These are phyloP conservation scores for Wickerhamomyces strasburgensis DNA, from an alignment of 805 yeast genomes.

Conservation along the genomic window DNA sequence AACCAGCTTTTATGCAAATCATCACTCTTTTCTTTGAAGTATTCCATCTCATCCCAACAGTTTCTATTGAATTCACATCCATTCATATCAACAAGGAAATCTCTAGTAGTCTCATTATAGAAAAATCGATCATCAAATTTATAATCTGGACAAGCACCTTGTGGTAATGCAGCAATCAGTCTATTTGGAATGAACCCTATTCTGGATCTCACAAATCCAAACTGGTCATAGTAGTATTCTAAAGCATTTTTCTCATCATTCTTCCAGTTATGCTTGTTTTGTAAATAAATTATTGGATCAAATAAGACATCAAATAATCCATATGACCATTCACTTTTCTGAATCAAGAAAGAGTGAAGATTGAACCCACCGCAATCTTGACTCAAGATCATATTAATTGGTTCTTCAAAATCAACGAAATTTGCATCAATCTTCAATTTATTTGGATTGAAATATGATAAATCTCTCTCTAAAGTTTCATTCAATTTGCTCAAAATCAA, in stretches of 20 bases:
- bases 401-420: slow-evolving; percentile 26
- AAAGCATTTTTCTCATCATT: slow-evolving; percentile 36
- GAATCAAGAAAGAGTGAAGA: slow-evolving; percentile 34
- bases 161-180: slow-evolving; percentile 32
- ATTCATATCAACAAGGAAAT: slow-evolving; percentile 35
- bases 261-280: slow-evolving; percentile 36
- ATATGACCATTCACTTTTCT: slow-evolving; percentile 35
- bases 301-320: slow-evolving; percentile 34
- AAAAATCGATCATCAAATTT: slow-evolving; percentile 30
- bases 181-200: slow-evolving; percentile 36
- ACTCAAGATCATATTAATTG: slow-evolving; percentile 32
- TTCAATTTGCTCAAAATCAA: slow-evolving; percentile 28
- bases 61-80: slow-evolving; percentile 34
- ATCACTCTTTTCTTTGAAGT: slow-evolving; percentile 28
- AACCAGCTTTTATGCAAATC: slow-evolving; percentile 31
- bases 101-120: slow-evolving; percentile 32
- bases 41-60: slow-evolving; percentile 38
- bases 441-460: slow-evolving; percentile 34
- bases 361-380: slow-evolving; percentile 41
- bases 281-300: slow-evolving; percentile 37
- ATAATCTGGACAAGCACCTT: slow-evolving; percentile 32
- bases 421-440: slow-evolving; percentile 29
- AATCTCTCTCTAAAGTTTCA: slow-evolving; percentile 28
- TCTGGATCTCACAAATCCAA: slow-evolving; percentile 36
- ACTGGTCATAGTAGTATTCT: slow-evolving; percentile 33